A percentile compares a stretch with the other conserved stretches of the same genome.
Conservation (phyloP, 306 rosid genomes). For the Psophocarpus tetragonolobus region DNA sequence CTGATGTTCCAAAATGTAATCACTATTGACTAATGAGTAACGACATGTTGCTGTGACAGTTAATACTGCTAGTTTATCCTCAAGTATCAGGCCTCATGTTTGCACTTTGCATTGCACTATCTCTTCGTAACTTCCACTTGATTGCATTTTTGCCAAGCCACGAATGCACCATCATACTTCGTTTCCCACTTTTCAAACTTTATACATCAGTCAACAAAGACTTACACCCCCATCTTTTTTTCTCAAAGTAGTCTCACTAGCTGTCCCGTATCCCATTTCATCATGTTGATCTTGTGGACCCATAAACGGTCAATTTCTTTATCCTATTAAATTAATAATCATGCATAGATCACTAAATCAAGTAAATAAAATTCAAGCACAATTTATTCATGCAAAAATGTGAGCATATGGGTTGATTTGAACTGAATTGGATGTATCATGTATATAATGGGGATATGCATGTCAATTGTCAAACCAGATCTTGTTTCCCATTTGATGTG, state of each 20-base stretch:
- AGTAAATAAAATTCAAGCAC: constrained; percentile 25
- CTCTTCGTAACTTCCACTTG: constrained; percentile 32
- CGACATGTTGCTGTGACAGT: neutral
- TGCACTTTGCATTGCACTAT: constrained; percentile 26
- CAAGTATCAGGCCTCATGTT: neutral
- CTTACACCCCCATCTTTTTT: constrained; percentile 23
- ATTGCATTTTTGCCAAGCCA: constrained; percentile 28
- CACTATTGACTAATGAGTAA: no score
- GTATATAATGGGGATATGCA: constrained; percentile 27
- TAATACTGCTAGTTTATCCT: neutral
- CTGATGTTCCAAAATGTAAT: neutral
- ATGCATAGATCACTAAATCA: constrained; percentile 23
- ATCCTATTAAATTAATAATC: neutral
- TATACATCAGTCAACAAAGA: constrained; percentile 61
- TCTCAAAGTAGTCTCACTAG: constrained; percentile 33
- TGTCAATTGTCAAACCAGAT: constrained; percentile 31
- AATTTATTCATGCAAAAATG: constrained; percentile 20
- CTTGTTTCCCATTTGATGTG: constrained; percentile 46
- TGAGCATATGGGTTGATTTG: constrained; percentile 32
- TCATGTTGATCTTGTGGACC: constrained; percentile 63
- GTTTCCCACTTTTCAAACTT: constrained; percentile 49
- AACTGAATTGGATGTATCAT: constrained; percentile 18
- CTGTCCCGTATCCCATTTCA: constrained; percentile 55
- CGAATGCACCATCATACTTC: constrained; percentile 38
- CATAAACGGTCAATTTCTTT: constrained; percentile 16